Conservation (phyloP, 345 rosid genomes). For the Laguncularia racemosa region DNA sequence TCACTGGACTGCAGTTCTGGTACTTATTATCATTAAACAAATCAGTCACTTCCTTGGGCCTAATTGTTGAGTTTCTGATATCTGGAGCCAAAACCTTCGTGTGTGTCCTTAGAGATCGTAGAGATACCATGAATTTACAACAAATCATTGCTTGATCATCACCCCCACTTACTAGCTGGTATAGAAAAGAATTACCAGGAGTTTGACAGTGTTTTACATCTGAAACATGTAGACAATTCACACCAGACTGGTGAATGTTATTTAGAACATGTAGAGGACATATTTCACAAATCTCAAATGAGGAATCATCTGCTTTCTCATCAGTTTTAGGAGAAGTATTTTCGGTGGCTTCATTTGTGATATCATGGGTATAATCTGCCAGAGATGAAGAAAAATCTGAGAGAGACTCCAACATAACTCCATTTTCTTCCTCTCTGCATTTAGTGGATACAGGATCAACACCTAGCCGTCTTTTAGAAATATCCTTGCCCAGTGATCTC, state of each 20-base stretch:
- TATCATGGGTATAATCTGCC: neutral
- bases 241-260: conserved; percentile 79
- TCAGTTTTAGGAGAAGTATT: conserved; percentile 19
- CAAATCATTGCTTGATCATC: conserved; percentile 90
- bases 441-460: conserved; percentile 9
- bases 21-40: conserved; percentile 13
- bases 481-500: conserved; percentile 35
- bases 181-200: conserved; percentile 26
- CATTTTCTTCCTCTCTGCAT: conserved; percentile 12
- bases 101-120: conserved; percentile 10
- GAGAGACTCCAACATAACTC: neutral
- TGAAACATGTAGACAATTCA: conserved; percentile 75
- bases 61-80: conserved; percentile 3
- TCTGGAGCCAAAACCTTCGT: conserved; percentile 11
- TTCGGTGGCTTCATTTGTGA: neutral
- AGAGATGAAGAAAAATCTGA: conserved; percentile 11
- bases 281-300: conserved; percentile 44
- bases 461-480: conserved; percentile 18
- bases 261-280: conserved; percentile 44
- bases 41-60: conserved; percentile 16
- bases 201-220: conserved; percentile 22
- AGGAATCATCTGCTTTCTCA: conserved; percentile 21
- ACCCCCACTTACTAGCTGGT: conserved; percentile 69
- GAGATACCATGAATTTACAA: conserved; percentile 36
- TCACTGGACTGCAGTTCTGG: conserved; percentile 24